Conservation (phyloP, 2,329 filamentous ascomycete species). For the Mollisiaceae sp. region DNA sequence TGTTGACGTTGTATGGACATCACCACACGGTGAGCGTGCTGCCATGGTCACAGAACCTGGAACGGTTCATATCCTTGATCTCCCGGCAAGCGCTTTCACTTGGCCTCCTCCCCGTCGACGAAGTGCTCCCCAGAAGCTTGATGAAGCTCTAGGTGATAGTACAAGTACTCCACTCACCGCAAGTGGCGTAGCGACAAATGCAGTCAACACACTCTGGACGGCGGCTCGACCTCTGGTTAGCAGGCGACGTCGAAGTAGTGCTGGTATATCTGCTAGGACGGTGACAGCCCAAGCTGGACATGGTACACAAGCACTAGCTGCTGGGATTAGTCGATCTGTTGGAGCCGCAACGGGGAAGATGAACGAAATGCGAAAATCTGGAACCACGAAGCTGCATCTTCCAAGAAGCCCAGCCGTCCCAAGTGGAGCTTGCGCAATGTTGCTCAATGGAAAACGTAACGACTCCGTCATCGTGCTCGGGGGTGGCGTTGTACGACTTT, state of each 20-base stretch:
- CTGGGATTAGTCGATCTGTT: conserved; percentile 75
- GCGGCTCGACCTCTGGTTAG: conserved; percentile 41
- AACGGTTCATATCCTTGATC: conserved; percentile 91
- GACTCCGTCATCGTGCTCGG: conserved; percentile 69
- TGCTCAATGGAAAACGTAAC: conserved; percentile 66
- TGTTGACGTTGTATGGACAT: conserved; percentile 87
- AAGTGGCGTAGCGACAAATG: conserved; percentile 41
- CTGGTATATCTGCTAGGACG: conserved; percentile 38
- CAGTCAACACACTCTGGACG: conserved; percentile 42
- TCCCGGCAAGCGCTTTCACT: conserved; percentile 80
- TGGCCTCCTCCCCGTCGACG: conserved; percentile 77
- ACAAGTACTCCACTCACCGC: conserved; percentile 54
- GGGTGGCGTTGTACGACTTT: conserved; percentile 69
- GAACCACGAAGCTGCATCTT: conserved; percentile 75
- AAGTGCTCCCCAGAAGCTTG: conserved; percentile 24
- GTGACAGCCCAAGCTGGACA: conserved; percentile 62
- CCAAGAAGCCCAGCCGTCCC: conserved; percentile 60
- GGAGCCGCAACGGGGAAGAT: conserved; percentile 72
- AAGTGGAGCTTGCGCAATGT: conserved; percentile 64
- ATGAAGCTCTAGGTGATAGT: conserved; percentile 43
- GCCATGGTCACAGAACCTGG: conserved; percentile 92
- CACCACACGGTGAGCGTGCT: conserved; percentile 78
- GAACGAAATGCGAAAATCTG: conserved; percentile 73
- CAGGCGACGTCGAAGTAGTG: conserved; percentile 41
- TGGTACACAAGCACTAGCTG: conserved; percentile 74